A percentile compares a stretch with the other conserved stretches of the same genome.
phyloP scores from a whole-genome alignment of 139 green algal species.

The Penium margaritaceum region DNA sequence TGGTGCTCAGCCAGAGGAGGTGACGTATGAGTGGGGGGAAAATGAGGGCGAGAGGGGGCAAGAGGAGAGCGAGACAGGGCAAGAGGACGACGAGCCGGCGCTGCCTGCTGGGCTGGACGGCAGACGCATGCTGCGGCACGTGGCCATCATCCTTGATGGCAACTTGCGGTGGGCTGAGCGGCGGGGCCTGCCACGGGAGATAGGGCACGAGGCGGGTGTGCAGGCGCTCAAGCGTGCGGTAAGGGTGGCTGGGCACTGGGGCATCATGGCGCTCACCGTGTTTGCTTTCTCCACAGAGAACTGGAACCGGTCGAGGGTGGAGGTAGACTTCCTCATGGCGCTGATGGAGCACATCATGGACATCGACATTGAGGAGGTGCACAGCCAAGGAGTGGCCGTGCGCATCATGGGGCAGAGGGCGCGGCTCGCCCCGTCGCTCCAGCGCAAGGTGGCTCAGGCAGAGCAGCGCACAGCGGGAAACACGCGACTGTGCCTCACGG shows the following conservation, averaged over 20 bases:
- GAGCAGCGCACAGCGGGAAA: slow-evolving; percentile 50
- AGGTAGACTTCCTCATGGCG: no score
- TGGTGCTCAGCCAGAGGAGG: no score
- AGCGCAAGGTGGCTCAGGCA: slow-evolving; percentile 48
- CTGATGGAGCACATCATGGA: no score
- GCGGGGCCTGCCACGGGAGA: slow-evolving; percentile 21
- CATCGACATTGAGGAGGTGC: no score
- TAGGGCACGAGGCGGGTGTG: slow-evolving; percentile 58
- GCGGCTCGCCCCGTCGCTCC: slow-evolving; percentile 52
- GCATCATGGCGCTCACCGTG: slow-evolving; percentile 64
- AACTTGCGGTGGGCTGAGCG: slow-evolving; percentile 61
- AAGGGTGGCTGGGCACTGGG: slow-evolving; percentile 41
- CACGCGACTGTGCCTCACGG: slow-evolving; percentile 45
- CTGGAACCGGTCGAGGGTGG: slow-evolving; percentile 57
- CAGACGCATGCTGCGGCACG: slow-evolving; percentile 35
- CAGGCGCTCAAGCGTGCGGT: slow-evolving; percentile 52
- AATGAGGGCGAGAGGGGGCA: no score
- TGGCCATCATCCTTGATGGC: slow-evolving; percentile 70
- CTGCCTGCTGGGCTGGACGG: slow-evolving; percentile 17
- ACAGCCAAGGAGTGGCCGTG: no score
- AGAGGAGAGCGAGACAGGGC: no score
- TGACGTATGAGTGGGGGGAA: no score
- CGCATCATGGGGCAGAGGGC: slow-evolving; percentile 58
- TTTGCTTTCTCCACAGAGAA: slow-evolving; percentile 68
- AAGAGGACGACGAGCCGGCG: no score